A percentile compares a stretch with the other conserved stretches of the same genome.
Evolutionary conservation across 768 basidiomycete species (phyloP).

Genomic region (Kwoniella sp.): DNA sequence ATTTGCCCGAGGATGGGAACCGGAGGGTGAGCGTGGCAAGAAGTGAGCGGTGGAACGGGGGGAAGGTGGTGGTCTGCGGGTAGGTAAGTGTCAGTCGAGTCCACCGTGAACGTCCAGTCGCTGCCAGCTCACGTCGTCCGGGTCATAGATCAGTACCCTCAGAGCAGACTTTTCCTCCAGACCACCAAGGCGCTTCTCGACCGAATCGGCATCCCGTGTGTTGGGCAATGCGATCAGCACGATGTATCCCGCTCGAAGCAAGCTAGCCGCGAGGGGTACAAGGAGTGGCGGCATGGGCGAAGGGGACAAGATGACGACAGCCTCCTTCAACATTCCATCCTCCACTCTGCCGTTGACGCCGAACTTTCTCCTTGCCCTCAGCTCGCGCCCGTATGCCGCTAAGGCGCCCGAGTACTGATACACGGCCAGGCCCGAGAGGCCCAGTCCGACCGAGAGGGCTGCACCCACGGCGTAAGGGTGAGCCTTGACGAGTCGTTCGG

Average conservation of each 20-base stretch:
- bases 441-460: conserved; percentile 34
- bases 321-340: conserved; percentile 42
- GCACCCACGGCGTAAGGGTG: conserved; percentile 35
- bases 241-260: conserved; percentile 43
- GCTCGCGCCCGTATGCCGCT: not conserved
- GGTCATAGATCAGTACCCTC: conserved; percentile 43
- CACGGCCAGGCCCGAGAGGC: conserved; percentile 16
- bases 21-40: conserved; percentile 44
- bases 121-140: conserved; percentile 48
- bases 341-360: conserved; percentile 23
- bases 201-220: conserved; percentile 41
- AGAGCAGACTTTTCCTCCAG: conserved; percentile 32
- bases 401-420: conserved; percentile 12
- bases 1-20: conserved; percentile 29
- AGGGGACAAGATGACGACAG: conserved; percentile 44
- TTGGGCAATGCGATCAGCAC: conserved; percentile 45
- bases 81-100: not conserved
- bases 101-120: not conserved
- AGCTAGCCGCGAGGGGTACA: conserved; percentile 29
- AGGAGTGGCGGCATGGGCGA: conserved; percentile 40
- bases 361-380: conserved; percentile 6
- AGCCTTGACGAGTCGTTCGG: conserved; percentile 19
- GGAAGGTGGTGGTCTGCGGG: conserved; percentile 40
- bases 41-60: conserved; percentile 47
- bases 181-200: conserved; percentile 36